A percentile compares a stretch with the other conserved stretches of the same genome.
Conservation (phyloP, 257 asterid genomes). For the Hygrophila difformis region DNA sequence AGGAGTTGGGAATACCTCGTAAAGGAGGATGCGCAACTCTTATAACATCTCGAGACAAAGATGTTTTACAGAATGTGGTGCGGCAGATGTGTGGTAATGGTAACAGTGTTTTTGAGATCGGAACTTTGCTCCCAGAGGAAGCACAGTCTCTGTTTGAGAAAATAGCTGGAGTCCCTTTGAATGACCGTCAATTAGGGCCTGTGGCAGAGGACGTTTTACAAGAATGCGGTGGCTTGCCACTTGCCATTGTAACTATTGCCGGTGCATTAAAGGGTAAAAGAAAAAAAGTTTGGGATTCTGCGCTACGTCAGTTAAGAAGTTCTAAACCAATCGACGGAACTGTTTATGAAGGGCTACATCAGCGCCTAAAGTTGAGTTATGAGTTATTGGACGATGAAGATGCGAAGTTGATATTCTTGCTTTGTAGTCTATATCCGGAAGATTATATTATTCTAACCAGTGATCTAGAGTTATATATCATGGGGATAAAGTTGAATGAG, state of each 20-base stretch:
- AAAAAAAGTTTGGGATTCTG: slow-evolving; percentile 8
- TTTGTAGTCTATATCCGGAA: not conserved
- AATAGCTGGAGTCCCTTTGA: not conserved
- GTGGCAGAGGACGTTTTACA: slow-evolving; percentile 12
- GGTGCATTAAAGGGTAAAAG: not conserved
- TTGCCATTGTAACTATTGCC: slow-evolving; percentile 20
- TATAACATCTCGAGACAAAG: slow-evolving; percentile 9
- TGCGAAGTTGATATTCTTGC: not conserved
- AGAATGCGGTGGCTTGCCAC: slow-evolving; percentile 21
- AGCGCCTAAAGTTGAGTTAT: not conserved
- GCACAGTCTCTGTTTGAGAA: slow-evolving; percentile 21
- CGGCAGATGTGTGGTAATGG: slow-evolving; percentile 12
- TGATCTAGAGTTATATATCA: slow-evolving; percentile 1
- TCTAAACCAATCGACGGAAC: too few species aligned
- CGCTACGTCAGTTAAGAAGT: slow-evolving; percentile 3
- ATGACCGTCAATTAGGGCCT: not conserved
- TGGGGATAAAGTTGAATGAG: slow-evolving; percentile 13
- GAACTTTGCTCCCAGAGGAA: slow-evolving; percentile 14
- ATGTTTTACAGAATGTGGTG: slow-evolving; percentile 2
- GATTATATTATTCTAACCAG: slow-evolving; percentile 4
- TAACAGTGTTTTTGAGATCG: not conserved
- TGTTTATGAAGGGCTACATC: not conserved
- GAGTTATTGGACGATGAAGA: not conserved
- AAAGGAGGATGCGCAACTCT: not conserved
- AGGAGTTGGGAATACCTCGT: slow-evolving; percentile 10